Base-by-base conservation (phyloP, 2,329 filamentous ascomycete species). In the Pestalotiopsis sp. region DNA sequence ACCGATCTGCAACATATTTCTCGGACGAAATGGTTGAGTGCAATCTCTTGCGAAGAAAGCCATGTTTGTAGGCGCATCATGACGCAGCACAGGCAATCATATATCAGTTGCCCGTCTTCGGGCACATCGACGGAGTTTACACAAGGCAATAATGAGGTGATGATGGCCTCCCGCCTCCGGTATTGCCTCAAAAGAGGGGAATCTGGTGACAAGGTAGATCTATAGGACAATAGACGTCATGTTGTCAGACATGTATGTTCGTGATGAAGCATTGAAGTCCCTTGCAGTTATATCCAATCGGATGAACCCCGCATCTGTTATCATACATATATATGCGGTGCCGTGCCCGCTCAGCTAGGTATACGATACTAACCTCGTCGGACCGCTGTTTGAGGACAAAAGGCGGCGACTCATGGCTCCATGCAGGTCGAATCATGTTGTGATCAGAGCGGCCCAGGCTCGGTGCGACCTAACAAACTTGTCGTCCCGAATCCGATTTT, bases 151-250 rank as follows among this genome's bases (percentile, higher is more conserved):
- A 59, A 14, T n/a, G 57, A 27, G 57, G 57, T 59, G 57, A 36
- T 5, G 1, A 13, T 27, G 9, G 13, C 57, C n/a, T 59, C 23
- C 27, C 57, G 25, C 17, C 31, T n/a, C 17, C 17, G 45, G 57
- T 3, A 59, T 59, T 59, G 12, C 57, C 6, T 17, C 14, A 23
- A 59, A 27, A 23, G 23, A 23, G 57, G 23, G 57, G 25, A 36
- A 13, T 5, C 1, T 59, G 25, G 9, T 25, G 57, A 27, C 6
- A 12, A 6, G 14, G n/a, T 31, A 14, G 12, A 5, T 39, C 20
- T n/a, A 17, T 25, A 36, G 27, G 61, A 62, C 14, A 41, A 25
- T 52, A 39, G 38, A 64, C 61, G 61, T 64, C 61, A 52, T 52
- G 13, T 49, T 25, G 38, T 52, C 38, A 64, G 61, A 52, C 39